Percentiles rank a stretch among this genome's conserved stretches.
Evolutionary conservation across 495 filamentous ascomycete genomes (phyloP).

Genomic region (Aspergillus nanangensis): DNA sequence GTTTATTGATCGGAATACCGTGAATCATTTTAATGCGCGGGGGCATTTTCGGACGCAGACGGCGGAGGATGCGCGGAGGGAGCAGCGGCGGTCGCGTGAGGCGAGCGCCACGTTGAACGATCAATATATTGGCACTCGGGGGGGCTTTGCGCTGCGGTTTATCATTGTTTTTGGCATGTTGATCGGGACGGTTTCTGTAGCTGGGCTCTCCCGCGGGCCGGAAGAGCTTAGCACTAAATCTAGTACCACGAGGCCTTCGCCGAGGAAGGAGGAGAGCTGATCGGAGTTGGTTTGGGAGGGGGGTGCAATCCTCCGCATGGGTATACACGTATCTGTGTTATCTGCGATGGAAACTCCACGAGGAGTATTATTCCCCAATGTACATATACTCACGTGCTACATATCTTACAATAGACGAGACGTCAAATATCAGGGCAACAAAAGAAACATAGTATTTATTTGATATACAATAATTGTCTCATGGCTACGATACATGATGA

Average conservation of each 20-base stretch:
- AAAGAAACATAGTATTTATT: conserved; percentile 33
- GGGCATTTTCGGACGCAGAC: conserved; percentile 66
- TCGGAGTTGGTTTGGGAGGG: too few species aligned
- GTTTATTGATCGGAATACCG: conserved; percentile 47
- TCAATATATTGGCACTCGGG: conserved; percentile 22
- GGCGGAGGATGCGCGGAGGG: conserved; percentile 53
- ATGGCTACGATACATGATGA: conserved; percentile 34
- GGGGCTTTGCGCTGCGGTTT: conserved; percentile 43
- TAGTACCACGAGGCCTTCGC: conserved; percentile 2
- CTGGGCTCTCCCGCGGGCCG: conserved; percentile 16
- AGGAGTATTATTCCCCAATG: too few species aligned
- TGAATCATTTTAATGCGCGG: conserved; percentile 60
- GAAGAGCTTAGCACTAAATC: background rate
- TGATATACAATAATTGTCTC: conserved; percentile 35
- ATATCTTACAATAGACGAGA: conserved; percentile 1
- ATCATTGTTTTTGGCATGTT: conserved; percentile 37
- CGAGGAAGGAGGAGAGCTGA: conserved; percentile 3
- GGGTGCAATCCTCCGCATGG: too few species aligned
- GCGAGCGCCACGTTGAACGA: conserved; percentile 21
- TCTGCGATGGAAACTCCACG: too few species aligned
- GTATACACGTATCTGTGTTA: too few species aligned
- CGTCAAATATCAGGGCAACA: conserved; percentile 15
- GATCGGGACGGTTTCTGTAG: conserved; percentile 17
- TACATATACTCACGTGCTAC: conserved; percentile 4
- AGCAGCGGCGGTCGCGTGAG: conserved; percentile 28